Evolutionary conservation across 345 rosid genomes (phyloP).

Genomic region (Physaria fendleri): DNA sequence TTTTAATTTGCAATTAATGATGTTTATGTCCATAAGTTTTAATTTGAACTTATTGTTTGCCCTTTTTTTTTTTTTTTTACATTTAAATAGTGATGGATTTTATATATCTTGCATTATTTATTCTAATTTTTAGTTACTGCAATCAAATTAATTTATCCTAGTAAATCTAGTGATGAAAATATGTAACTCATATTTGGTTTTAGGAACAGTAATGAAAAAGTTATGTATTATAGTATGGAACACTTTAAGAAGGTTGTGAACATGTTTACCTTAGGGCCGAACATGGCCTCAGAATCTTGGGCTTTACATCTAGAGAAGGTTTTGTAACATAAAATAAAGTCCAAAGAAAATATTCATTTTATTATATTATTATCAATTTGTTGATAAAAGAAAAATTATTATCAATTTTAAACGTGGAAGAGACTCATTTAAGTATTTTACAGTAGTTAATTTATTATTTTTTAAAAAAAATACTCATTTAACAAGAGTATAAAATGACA

Average conservation of each 20-base stretch:
- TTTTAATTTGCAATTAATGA: too few relatives aligned
- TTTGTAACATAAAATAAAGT: background rate
- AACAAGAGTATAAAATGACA: background rate
- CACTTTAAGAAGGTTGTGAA: background rate
- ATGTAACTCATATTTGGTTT: too few relatives aligned
- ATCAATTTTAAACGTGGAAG: too few relatives aligned
- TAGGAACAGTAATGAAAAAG: background rate
- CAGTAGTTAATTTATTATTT: too few relatives aligned
- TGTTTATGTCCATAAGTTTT: too few relatives aligned
- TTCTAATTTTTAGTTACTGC: background rate
- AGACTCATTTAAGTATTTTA: too few relatives aligned
- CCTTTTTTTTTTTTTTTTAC: background rate
- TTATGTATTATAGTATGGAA: background rate
- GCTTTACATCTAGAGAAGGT: background rate
- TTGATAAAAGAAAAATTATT: too few relatives aligned
- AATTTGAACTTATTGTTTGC: background rate
- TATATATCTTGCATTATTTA: background rate
- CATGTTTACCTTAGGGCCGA: background rate
- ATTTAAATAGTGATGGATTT: background rate
- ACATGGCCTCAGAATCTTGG: background rate
- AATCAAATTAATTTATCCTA: background rate
- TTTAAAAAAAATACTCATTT: background rate
- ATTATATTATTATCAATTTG: too few relatives aligned
- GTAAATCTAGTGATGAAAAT: background rate
- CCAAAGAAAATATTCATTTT: background rate